These are phyloP conservation scores for Thuja plicata DNA, from an alignment of 83 land plant species.

Conservation along the genomic window DNA sequence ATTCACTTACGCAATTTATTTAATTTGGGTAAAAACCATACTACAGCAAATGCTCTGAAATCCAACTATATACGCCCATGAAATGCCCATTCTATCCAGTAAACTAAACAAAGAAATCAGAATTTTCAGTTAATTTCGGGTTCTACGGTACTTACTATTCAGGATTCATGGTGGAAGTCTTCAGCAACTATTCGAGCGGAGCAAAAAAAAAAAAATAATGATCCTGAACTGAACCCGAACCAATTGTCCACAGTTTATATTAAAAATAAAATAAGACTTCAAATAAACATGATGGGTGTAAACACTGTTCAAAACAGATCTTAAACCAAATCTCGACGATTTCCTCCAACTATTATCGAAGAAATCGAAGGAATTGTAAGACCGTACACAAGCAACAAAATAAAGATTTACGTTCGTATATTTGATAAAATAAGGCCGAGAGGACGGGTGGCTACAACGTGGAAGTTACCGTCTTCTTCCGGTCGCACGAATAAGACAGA, in stretches of 20 bases:
- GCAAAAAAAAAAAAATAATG: neutral
- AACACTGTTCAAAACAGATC: neutral
- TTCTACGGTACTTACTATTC: conserved; percentile 8
- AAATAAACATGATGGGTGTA: neutral
- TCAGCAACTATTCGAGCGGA: neutral
- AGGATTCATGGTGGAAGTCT: conserved; percentile 4
- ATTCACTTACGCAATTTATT: neutral
- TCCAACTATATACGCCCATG: neutral
- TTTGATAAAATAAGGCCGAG: neutral
- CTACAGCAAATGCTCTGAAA: neutral
- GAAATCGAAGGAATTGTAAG: neutral
- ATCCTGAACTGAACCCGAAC: too few species aligned
- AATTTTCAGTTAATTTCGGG: too few species aligned
- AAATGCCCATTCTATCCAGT: neutral
- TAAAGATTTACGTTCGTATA: neutral
- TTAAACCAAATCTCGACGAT: neutral
- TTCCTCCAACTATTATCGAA: neutral
- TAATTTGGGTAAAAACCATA: neutral
- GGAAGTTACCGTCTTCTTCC: neutral
- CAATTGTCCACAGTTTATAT: neutral
- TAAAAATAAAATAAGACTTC: neutral
- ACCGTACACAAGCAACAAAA: neutral
- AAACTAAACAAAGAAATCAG: neutral
- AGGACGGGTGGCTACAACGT: neutral
- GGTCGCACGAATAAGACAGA: neutral